These are phyloP conservation scores for Mikania micrantha DNA, from an alignment of 129 eudicot species.

Conservation along the genomic window DNA sequence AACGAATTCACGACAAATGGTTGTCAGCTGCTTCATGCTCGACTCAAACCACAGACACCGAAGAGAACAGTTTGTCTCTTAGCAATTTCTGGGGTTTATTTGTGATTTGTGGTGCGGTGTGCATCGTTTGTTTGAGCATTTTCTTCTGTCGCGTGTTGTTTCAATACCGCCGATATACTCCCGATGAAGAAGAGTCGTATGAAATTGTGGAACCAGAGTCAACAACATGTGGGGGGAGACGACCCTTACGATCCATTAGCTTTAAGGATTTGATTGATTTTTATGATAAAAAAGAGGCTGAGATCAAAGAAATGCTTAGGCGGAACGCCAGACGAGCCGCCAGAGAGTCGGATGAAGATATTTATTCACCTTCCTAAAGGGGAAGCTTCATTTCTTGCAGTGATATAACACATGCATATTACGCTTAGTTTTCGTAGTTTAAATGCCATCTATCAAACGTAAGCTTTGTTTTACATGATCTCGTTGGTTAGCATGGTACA, in stretches of 20 bases:
- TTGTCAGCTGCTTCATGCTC: constrained; percentile 35
- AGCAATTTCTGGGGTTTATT: constrained; percentile 81
- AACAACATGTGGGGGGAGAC: constrained; percentile 15
- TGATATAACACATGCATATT: too few species aligned
- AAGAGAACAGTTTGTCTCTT: constrained; percentile 53
- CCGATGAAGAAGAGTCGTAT: constrained; percentile 36
- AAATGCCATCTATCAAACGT: too few species aligned
- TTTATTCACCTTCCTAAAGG: constrained; percentile 22
- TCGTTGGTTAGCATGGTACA: too few species aligned
- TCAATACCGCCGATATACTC: constrained; percentile 47
- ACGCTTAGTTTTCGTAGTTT: too few species aligned
- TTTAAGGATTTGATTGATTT: constrained; percentile 52
- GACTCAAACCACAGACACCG: constrained; percentile 21
- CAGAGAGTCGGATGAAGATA: constrained; percentile 33
- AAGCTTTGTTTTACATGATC: too few species aligned
- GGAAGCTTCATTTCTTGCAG: not conserved
- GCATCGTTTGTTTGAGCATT: constrained; percentile 41
- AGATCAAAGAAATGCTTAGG: constrained; percentile 51
- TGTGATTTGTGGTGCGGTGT: constrained; percentile 58
- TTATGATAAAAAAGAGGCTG: constrained; percentile 65
- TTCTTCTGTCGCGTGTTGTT: constrained; percentile 45
- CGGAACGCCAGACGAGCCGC: constrained; percentile 25
- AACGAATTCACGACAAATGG: constrained; percentile 63
- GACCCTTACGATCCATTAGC: constrained; percentile 32
- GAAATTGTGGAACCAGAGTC: constrained; percentile 41